Conservation (phyloP, 83 land plant genomes). For the Picea abies region DNA sequence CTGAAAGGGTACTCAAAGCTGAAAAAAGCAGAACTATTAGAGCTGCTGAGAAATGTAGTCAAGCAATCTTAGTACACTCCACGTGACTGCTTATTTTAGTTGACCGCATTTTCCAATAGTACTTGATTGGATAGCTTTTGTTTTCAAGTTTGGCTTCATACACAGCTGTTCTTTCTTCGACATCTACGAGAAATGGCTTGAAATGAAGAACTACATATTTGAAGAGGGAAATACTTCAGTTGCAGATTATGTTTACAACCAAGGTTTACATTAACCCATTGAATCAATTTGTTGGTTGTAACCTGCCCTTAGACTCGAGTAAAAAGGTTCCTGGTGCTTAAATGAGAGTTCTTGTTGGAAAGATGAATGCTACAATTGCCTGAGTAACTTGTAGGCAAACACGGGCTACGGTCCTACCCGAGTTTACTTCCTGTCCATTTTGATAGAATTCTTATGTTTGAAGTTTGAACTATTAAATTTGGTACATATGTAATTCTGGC, state of each 20-base stretch:
- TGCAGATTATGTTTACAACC: not conserved
- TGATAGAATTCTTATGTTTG: too few species aligned
- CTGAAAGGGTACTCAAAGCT: conserved; percentile 61
- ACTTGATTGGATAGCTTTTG: not conserved
- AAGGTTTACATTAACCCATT: not conserved
- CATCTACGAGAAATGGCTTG: not conserved
- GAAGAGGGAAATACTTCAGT: not conserved
- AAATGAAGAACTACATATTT: not conserved
- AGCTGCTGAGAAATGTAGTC: conserved; percentile 27
- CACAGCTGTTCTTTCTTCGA: not conserved
- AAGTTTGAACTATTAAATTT: too few species aligned
- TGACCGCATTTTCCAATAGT: not conserved
- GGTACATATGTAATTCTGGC: too few species aligned
- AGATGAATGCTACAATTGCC: not conserved
- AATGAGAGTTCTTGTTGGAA: not conserved
- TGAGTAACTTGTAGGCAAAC: not conserved
- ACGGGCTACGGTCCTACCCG: not conserved
- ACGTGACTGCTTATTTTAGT: not conserved
- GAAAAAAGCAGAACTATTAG: conserved; percentile 52
- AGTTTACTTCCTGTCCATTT: too few species aligned
- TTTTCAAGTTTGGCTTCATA: not conserved
- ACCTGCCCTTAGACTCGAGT: not conserved
- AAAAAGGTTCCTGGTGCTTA: not conserved
- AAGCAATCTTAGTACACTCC: conserved; percentile 6
- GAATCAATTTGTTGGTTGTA: not conserved